Base-by-base conservation (phyloP, 345 rosid genomes). In the Aquilaria yunnanensis region DNA sequence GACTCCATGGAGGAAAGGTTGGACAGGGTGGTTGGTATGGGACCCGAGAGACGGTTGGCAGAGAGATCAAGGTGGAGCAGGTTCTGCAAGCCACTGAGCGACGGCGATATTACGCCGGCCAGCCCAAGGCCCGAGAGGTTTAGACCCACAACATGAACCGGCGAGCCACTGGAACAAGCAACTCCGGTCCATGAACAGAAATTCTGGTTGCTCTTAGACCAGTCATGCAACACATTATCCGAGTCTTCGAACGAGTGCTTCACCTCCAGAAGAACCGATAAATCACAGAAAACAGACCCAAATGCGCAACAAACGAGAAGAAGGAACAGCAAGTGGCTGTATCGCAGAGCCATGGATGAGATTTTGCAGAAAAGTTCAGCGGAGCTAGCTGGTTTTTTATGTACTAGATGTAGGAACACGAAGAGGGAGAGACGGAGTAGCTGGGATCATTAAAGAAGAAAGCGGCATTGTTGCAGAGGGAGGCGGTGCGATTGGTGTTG, bases 21-120 rank as follows among this genome's bases (percentile, higher is more conserved):
- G 33, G 95, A 85, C 64, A 90, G 85, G 67, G 83, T 68, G 30
- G 96, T 74, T 85, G 99, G 97, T 62, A 94, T 83, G 80, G 95
- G 87, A 32, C 99, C 97, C 71, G 67, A 70, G 30, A 94, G 85
- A 74, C 67, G 64, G 75, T 94, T 94, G 66, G 90, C 81, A 50
- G 97, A 94, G 61, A 90, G 93, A 78, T 94, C 99, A 56, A 94
- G 97, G 75, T 88, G 91, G 85, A 81, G 71, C 67, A 94, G 90
- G 84, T 82, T 80, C 34, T 51, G 66, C 33, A 94, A 74, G 60
- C 78, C 84, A 61, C 88, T 85, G 43, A 94, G 71, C 12, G 81
- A 74, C 0, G 93, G 83, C 13, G 97, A 77, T 47, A 94, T 62
- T 9, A 89, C 77, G 32, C 99, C 99, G 61, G 72, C 67, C 56